These are phyloP conservation scores for Anethum foeniculum DNA, from an alignment of 140 eudicot genomes.

Conservation along the genomic window DNA sequence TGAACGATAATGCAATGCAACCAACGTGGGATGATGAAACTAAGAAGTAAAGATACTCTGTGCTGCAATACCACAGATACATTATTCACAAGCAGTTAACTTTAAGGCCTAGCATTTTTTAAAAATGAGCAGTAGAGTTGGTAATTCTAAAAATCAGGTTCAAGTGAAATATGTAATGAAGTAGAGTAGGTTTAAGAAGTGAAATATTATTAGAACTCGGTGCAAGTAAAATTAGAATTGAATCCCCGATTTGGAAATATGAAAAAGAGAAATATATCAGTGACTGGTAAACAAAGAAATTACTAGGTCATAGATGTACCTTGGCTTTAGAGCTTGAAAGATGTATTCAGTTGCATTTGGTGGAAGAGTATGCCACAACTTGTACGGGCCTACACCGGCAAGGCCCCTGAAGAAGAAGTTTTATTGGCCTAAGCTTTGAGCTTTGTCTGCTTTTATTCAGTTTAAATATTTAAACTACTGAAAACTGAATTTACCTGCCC, in stretches of 20 bases:
- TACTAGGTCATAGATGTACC: constrained; percentile 17
- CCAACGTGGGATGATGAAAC: neutral
- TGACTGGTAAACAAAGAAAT: neutral
- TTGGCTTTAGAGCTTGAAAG: constrained; percentile 51
- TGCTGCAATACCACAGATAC: neutral
- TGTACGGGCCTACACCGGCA: constrained; percentile 36
- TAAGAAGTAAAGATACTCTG: neutral
- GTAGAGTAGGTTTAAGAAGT: too few relatives aligned
- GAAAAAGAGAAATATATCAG: neutral
- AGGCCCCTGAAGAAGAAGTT: constrained; percentile 24
- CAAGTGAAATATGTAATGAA: neutral
- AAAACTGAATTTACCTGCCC: constrained; percentile 20
- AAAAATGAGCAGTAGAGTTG: neutral
- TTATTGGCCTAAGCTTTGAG: neutral
- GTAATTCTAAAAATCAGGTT: neutral
- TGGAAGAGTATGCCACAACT: constrained; percentile 39
- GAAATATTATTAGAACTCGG: neutral
- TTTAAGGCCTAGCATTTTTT: neutral
- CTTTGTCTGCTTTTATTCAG: neutral
- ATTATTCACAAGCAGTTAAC: neutral
- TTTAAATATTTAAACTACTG: neutral
- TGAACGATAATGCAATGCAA: neutral
- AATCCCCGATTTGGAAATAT: neutral
- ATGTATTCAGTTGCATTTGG: constrained; percentile 53
- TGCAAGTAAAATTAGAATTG: neutral